Base-by-base conservation (phyloP, 2,329 filamentous ascomycete species). In the Chaetomium sp. region DNA sequence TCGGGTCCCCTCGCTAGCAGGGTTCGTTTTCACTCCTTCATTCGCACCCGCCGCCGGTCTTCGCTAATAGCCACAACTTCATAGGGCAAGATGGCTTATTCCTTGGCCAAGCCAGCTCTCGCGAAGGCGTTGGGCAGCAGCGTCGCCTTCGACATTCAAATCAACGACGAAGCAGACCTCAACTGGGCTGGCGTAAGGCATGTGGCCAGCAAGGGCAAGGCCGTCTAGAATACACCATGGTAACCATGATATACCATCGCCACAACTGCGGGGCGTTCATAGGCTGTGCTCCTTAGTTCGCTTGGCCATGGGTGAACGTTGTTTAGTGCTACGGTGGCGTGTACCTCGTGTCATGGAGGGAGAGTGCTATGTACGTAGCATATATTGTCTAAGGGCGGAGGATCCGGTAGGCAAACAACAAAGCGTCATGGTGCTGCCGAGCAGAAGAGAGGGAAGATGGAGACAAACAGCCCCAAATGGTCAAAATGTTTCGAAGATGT, bases 31-130 rank as follows among this genome's bases (percentile, higher is more conserved):
- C 42, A 10, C n/a, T 33, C 40, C 34, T 38, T 10, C 40, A 19
- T 9, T 6, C 32, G 40, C 37, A 2, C 35, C 19, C 6, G 14
- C 52, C 8, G 7, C 11, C 3, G 10, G 11, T 11, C 9, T 2
- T 32, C 33, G 9, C 49, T 52, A 12, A 52, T 41, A 32, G 5
- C 27, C 10, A 5, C 3, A 11, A 14, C 14, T 5, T 27, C 19
- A 27, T 37, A 91, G 88, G 80, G 86, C 74, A 91, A 91, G 80
- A 94, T 94, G 89, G 81, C 91, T 73, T 94, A 92, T 79, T 87
- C 88, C 66, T 88, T 89, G 52, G 94, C 89, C 74, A 94, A 92
- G 79, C 87, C 91, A 67, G 86, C 87, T 58, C 81, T 94, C 65
- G 92, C 91, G 82, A 85, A 86, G 72, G 74, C 87, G 50, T 81